Conservation (phyloP, 1,284 basidiomycete genomes). For the Athelia sp. region DNA sequence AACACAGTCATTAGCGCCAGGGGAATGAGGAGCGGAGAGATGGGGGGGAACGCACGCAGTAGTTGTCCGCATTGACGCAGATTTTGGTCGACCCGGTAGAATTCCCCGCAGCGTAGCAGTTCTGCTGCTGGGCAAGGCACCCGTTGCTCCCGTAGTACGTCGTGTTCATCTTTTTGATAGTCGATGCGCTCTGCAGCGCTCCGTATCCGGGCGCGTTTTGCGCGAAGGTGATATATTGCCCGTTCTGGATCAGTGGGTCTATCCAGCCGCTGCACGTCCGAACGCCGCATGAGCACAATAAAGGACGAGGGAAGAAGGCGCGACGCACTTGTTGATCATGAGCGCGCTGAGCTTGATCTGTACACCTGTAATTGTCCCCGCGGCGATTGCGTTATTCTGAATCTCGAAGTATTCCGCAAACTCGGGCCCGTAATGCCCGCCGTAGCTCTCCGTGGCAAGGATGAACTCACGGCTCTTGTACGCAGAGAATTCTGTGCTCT, state of each 20-base stretch:
- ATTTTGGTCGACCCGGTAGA: conserved; percentile 37
- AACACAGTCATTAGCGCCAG: not conserved
- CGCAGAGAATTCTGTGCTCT: conserved; percentile 53
- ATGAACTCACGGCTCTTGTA: conserved; percentile 53
- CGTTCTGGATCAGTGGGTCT: conserved; percentile 57
- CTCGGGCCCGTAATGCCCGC: conserved; percentile 41
- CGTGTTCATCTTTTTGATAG: conserved; percentile 41
- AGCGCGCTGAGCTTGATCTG: conserved; percentile 39
- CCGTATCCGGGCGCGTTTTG: conserved; percentile 63
- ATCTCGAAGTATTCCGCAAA: conserved; percentile 64
- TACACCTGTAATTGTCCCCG: conserved; percentile 39
- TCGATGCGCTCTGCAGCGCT: conserved; percentile 43
- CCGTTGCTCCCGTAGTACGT: conserved; percentile 43
- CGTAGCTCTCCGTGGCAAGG: conserved; percentile 61
- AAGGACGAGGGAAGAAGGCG: not conserved
- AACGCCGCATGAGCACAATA: too few relatives aligned
- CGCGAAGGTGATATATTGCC: conserved; percentile 57
- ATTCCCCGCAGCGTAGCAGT: conserved; percentile 50
- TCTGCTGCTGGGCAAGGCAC: conserved; percentile 45
- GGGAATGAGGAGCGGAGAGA: not conserved
- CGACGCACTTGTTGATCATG: conserved; percentile 48
- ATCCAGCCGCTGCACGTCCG: conserved; percentile 68
- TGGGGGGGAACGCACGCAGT: conserved; percentile 39
- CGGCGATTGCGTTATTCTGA: conserved; percentile 54
- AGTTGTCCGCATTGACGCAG: conserved; percentile 46